Percentiles rank a stretch among this genome's conserved stretches.
These are phyloP conservation scores for Lindgomyces ingoldianus DNA, from an alignment of 495 filamentous ascomycete genomes.

Conservation along the genomic window DNA sequence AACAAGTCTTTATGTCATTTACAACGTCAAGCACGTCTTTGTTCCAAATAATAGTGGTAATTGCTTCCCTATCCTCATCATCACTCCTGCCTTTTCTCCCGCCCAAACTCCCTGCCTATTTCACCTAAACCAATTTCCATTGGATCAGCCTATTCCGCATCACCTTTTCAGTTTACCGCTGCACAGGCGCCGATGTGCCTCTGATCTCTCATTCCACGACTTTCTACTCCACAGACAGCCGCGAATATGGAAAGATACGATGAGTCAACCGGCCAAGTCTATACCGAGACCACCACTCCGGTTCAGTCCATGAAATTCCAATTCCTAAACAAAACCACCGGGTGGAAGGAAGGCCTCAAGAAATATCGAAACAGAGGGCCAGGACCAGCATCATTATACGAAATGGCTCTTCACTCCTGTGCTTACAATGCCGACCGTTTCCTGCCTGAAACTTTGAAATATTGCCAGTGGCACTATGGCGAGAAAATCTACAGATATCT, in stretches of 20 bases:
- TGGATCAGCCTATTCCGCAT: background rate
- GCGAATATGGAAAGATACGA: slow-evolving; percentile 7
- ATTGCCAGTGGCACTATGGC: slow-evolving; percentile 1
- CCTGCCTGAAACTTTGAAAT: slow-evolving; percentile 6
- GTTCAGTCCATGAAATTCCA: slow-evolving; percentile 14
- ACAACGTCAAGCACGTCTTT: no score
- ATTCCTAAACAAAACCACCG: slow-evolving; percentile 5
- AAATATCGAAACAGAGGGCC: slow-evolving; percentile 1
- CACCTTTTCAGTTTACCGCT: background rate
- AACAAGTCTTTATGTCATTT: no score
- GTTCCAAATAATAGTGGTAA: no score
- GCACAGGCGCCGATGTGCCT: background rate
- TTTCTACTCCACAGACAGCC: background rate
- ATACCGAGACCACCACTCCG: slow-evolving; percentile 1
- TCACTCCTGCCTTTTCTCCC: no score
- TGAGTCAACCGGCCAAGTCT: slow-evolving; percentile 15
- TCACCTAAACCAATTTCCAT: background rate
- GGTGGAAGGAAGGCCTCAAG: slow-evolving; percentile 1
- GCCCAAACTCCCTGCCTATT: no score
- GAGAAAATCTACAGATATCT: slow-evolving; percentile 14
- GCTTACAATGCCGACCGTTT: slow-evolving; percentile 9
- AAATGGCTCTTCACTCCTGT: slow-evolving; percentile 17
- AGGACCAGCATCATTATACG: slow-evolving; percentile 1
- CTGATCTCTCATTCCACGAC: background rate
- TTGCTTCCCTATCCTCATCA: no score